These are phyloP conservation scores for Eutrema yunnanense DNA, from an alignment of 345 rosid species.

Conservation along the genomic window DNA sequence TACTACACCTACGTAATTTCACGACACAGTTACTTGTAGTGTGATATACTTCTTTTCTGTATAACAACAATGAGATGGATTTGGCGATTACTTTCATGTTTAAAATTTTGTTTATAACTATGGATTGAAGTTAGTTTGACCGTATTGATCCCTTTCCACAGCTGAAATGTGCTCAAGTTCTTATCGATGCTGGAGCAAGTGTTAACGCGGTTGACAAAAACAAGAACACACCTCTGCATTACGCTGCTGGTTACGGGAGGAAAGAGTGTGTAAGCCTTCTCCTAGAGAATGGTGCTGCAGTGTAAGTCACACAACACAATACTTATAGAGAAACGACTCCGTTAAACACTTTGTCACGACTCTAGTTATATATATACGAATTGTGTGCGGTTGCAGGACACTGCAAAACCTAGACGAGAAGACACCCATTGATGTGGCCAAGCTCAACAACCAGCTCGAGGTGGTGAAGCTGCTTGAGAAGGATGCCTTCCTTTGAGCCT, in stretches of 20 bases:
- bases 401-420: slow-evolving; percentile 95
- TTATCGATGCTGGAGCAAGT: slow-evolving; percentile 82
- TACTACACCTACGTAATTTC: not conserved
- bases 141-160: slow-evolving; percentile 27
- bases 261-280: slow-evolving; percentile 93
- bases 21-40: not conserved
- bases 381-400: slow-evolving; percentile 45
- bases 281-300: slow-evolving; percentile 89
- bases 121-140: slow-evolving; percentile 5
- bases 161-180: slow-evolving; percentile 83
- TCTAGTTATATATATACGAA: not conserved
- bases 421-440: slow-evolving; percentile 95
- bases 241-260: slow-evolving; percentile 96
- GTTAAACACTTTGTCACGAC: not conserved
- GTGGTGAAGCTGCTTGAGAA: slow-evolving; percentile 92
- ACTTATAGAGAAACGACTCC: not conserved
- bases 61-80: not conserved
- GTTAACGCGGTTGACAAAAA: slow-evolving; percentile 94
- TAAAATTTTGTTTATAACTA: not conserved
- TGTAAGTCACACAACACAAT: slow-evolving; percentile 50
- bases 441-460: slow-evolving; percentile 86
- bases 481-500: slow-evolving; percentile 79
- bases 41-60: not conserved
- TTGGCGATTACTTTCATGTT: not conserved
- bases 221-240: slow-evolving; percentile 95